Evolutionary conservation across 208 protist genomes (phyloP), one percentile per base, ranked within the genome.

Genomic region (Acanthamoeba lenticulata): DNA sequence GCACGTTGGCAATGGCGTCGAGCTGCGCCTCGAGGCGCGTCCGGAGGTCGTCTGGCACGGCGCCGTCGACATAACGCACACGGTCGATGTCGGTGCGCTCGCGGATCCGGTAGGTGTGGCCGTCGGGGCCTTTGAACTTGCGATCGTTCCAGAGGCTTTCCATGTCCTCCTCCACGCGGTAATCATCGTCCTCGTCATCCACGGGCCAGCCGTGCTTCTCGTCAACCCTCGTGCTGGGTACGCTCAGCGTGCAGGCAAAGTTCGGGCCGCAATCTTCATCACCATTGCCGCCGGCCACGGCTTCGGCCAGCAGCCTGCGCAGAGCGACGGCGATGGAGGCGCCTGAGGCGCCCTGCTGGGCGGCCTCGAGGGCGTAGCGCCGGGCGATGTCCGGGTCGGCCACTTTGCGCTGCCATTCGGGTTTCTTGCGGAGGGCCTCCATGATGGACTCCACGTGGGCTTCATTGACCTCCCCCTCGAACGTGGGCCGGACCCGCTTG

Each of bases 41-140:
- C 38, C 38, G 15, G 7, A 94, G 90, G 11, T 47, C 90, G n/a
- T 90, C 81, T 9, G 79, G 38, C 11, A 94, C 52, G 44, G 93
- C n/a, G 5, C 47, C 44, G 83, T 94, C 93, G 21, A 36, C 91
- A 11, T 94, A 47, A 9, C 13, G 44, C 32, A 74, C 65, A 27
- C 69, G 42, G 57, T 88, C 67, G 49, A 94, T 36, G 21, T 13
- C 89, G 13, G n/a, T n/a, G n/a, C n/a, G n/a, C n/a, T 11, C 17
- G 9, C 11, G 45, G 13, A 60, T 9, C 36, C 42, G 9, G 9
- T 7, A 15, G 11, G n/a, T 47, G 65, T 24, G n/a, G 15, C 21
- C 52, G 15, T 60, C 21, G 15, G 11, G 5, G 42, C 52, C 32
- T 11, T 40, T 4, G 21, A 60, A 32, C 45, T 15, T 44, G 45